Base-by-base conservation (phyloP, 768 basidiomycete genomes). In the Kondoa malvinella region DNA sequence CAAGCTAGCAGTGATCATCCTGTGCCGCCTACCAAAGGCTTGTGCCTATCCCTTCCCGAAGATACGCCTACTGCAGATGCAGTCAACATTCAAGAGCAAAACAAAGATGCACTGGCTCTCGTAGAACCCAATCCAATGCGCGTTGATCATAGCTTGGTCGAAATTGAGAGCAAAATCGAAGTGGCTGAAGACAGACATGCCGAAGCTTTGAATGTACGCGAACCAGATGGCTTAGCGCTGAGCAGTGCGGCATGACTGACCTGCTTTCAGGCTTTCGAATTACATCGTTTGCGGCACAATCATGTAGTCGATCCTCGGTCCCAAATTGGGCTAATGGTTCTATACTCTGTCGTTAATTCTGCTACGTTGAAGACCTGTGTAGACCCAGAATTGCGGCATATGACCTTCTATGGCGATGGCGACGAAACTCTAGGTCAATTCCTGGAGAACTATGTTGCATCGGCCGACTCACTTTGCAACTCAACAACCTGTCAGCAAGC, bases 371-470 rank as follows among this genome's bases (percentile, higher is more conserved):
- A 69, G 1, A 64, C 86, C 2, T 80, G 80, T 69, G 70, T 75
- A 2, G 77, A 76, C 8, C 90, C 92, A 0, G 76, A 79, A 50
- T 75, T 92, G 62, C 81, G 82, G 26, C 86, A 87, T 70, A 83
- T 88, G 78, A 85, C 83, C 17, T 97, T 92, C 76, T 99, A 99
- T 74, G 87, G 90, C 60, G 86, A 89, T 71, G 91, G 57, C 30
- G 74, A 74, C 66, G 56, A 66, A 34, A 92, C 95, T 0, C 82
- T 99, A 16, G 91, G 92, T 0, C 89, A 92, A 75, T 96, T 86
- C 79, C 86, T 99, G 70, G 91, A 95, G 73, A 84, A 84, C 60
- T 82, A 85, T 0, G 85, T 88, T 57, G 80, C 80, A 63, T 85
- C 87, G 62, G 84, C 84, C 0, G 77, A 57, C n/a, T 85, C 87